Base-by-base conservation (phyloP, 495 filamentous ascomycete species). In the Penicillium flavigenum region DNA sequence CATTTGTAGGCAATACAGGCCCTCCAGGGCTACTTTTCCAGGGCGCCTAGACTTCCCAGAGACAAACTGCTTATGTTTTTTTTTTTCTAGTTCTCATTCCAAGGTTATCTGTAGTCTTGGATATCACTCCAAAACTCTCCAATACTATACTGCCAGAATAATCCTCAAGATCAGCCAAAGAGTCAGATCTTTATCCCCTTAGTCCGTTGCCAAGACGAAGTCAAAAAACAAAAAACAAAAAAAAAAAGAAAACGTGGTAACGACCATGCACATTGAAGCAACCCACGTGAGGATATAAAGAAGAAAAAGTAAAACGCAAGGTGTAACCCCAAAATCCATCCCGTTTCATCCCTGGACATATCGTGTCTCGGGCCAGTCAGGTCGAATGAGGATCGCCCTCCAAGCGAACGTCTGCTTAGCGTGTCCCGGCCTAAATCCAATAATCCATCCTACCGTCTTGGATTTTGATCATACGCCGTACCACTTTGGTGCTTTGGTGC, bases 111-210 rank as follows among this genome's bases (percentile, higher is more conserved):
- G 10, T 24, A 26, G 22, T 17, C 19, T 16, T 29, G 8, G 12
- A 34, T 12, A 34, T 14, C 31, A 11, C 31, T 47, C 36, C 36
- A 2, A 38, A 14, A 34, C 14, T n/a, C 7, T 39, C 36, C 31
- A 34, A 34, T 8, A 38, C 14, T 38, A 5, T 14, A 38, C 2
- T n/a, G 31, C 10, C 9, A n/a, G 16, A 38, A n/a, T 38, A n/a
- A n/a, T 38, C 14, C 12, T 43, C 14, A 32, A 3, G 50, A 53
- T 53, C 51, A 41, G 39, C 49, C 49, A 39, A 52, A 51, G 48
- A 60, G 66, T 69, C 53, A 69, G 66, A 69, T 69, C 66, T 66
- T 69, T 69, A 69, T 62, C 66, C 66, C 52, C 52, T 61, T 68
- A 68, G 65, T 62, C 60, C 57, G 53, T 54, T 63, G 61, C 63